These are phyloP conservation scores for Pestalotiopsis sp. DNA, from an alignment of 2,329 filamentous ascomycete species.

Conservation along the genomic window DNA sequence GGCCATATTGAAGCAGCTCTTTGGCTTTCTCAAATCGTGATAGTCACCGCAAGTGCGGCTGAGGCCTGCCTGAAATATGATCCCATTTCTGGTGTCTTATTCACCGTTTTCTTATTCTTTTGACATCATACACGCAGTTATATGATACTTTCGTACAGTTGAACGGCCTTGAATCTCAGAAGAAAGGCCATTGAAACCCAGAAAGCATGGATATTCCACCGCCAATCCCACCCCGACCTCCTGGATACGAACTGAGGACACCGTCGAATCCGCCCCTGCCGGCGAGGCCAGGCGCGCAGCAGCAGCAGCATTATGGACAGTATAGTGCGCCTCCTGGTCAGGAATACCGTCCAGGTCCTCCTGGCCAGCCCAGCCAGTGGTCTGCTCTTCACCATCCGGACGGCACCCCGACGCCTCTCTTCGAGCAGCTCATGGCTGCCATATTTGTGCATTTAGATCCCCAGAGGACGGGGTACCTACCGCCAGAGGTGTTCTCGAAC, in stretches of 20 bases:
- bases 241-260: constrained; percentile 19
- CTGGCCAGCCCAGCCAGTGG: constrained; percentile 11
- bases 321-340: neutral
- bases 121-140: neutral
- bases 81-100: too few relatives aligned
- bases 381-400: constrained; percentile 15
- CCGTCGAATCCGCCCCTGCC: constrained; percentile 10
- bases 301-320: neutral
- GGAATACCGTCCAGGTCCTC: neutral
- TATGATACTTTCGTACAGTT: neutral
- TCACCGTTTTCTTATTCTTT: neutral
- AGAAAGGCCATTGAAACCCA: neutral
- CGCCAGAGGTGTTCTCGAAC: constrained; percentile 18
- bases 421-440: constrained; percentile 16
- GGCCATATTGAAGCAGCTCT: neutral
- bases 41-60: neutral
- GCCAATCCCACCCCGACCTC: constrained; percentile 21
- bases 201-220: constrained; percentile 15
- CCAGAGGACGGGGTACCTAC: constrained; percentile 16
- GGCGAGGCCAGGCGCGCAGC: neutral
- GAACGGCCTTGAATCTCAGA: neutral
- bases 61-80: neutral
- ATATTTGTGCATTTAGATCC: constrained; percentile 19
- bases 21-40: neutral
- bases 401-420: constrained; percentile 17